These are phyloP conservation scores for Capsicum rhomboideum DNA, from an alignment of 257 asterid genomes.

Conservation along the genomic window DNA sequence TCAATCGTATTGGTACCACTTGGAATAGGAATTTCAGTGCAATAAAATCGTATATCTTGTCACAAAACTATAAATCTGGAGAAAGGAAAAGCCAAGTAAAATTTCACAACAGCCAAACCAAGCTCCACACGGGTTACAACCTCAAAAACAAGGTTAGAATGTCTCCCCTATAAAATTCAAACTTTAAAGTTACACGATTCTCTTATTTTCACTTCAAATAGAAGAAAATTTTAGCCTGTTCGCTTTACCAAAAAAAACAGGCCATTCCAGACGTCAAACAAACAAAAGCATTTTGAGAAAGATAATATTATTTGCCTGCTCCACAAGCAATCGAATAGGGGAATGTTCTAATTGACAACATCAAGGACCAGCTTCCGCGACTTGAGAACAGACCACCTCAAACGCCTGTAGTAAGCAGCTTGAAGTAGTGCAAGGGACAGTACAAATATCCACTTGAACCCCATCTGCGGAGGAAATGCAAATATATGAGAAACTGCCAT, in stretches of 20 bases:
- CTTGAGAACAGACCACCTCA: slow-evolving; percentile 63
- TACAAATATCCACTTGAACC: slow-evolving; percentile 65
- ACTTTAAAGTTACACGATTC: neutral
- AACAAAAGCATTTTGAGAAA: neutral
- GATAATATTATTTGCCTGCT: slow-evolving; percentile 3
- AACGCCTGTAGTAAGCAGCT: slow-evolving; percentile 56
- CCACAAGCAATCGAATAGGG: neutral
- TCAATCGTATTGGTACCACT: neutral
- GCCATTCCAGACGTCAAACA: neutral
- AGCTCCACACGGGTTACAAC: neutral
- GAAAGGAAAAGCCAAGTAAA: neutral
- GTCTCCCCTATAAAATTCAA: neutral
- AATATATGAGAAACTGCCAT: neutral
- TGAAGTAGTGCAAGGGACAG: slow-evolving; percentile 64
- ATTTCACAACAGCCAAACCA: neutral
- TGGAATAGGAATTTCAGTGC: neutral
- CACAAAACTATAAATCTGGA: neutral
- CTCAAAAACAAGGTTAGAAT: neutral
- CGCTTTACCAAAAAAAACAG: neutral
- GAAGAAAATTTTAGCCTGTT: neutral
- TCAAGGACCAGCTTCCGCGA: slow-evolving; percentile 68
- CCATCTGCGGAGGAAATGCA: slow-evolving; percentile 41
- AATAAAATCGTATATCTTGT: neutral
- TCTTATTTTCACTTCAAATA: neutral
- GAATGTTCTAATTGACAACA: slow-evolving; percentile 39